phyloP scores from a whole-genome alignment of 2,329 filamentous ascomycete species.

The Geosmithia putterillii region DNA sequence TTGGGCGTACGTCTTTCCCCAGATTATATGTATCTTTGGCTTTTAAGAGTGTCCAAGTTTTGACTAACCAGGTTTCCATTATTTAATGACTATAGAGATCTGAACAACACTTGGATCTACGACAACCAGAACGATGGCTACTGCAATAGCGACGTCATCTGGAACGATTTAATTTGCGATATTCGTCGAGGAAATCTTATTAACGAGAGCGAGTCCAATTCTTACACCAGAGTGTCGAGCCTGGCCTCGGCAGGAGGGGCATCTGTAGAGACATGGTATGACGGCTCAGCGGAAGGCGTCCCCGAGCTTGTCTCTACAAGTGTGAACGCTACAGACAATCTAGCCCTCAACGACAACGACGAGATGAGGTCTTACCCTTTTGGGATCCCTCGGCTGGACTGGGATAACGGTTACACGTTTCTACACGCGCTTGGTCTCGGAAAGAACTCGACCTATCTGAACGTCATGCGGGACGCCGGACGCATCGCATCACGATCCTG shows the following conservation, averaged over 20 bases:
- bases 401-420: slow-evolving; percentile 14
- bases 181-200: slow-evolving; percentile 10
- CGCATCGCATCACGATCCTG: slow-evolving; percentile 14
- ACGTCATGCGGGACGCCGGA: slow-evolving; percentile 7
- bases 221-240: slow-evolving; percentile 2
- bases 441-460: slow-evolving; percentile 16
- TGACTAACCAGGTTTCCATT: not conserved
- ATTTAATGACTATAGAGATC: slow-evolving; percentile 9
- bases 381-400: slow-evolving; percentile 12
- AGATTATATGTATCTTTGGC: too few species aligned
- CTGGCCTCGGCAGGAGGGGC: slow-evolving; percentile 9
- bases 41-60: slow-evolving; percentile 3
- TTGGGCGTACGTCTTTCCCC: slow-evolving; percentile 19
- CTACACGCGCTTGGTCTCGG: slow-evolving; percentile 15
- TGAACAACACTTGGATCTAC: slow-evolving; percentile 22
- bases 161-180: slow-evolving; percentile 14
- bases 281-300: slow-evolving; percentile 9
- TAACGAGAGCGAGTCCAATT: slow-evolving; percentile 6
- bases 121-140: slow-evolving; percentile 11
- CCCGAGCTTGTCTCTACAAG: slow-evolving; percentile 9
- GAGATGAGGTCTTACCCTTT: slow-evolving; percentile 8
- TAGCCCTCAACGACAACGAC: slow-evolving; percentile 2
- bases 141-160: slow-evolving; percentile 13
- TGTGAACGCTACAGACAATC: slow-evolving; percentile 9
- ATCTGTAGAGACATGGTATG: slow-evolving; percentile 3